Conservation (phyloP, 2,329 filamentous ascomycete species). For the Fusarium coffeatum region DNA sequence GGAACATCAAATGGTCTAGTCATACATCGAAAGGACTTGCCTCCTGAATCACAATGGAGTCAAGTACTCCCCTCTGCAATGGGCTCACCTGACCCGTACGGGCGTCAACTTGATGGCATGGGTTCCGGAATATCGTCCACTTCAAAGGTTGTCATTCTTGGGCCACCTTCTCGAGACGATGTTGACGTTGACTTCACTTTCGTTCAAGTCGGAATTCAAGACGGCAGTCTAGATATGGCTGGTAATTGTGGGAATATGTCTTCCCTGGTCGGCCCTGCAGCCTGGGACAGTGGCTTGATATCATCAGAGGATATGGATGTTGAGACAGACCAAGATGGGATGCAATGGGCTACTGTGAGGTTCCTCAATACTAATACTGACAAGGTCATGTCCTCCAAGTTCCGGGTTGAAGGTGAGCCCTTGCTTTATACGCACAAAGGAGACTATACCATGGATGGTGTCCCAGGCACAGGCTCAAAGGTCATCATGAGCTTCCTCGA, state of each 20-base stretch:
- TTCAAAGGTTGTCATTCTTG: slow-evolving; percentile 77
- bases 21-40: slow-evolving; percentile 53
- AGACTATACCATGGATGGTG: slow-evolving; percentile 72
- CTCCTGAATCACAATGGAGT: slow-evolving; percentile 52
- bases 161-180: slow-evolving; percentile 58
- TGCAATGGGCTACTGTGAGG: slow-evolving; percentile 60
- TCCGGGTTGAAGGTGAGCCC: slow-evolving; percentile 59
- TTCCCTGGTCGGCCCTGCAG: slow-evolving; percentile 69
- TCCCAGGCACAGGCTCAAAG: slow-evolving; percentile 66
- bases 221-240: slow-evolving; percentile 70
- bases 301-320: slow-evolving; percentile 14
- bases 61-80: slow-evolving; percentile 69
- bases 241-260: slow-evolving; percentile 84
- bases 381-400: slow-evolving; percentile 70
- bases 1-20: slow-evolving; percentile 77
- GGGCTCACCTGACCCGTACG: slow-evolving; percentile 73
- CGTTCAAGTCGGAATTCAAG: slow-evolving; percentile 73
- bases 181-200: slow-evolving; percentile 78
- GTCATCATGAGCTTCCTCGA: slow-evolving; percentile 71
- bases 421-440: slow-evolving; percentile 54
- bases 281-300: slow-evolving; percentile 50
- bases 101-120: slow-evolving; percentile 78
- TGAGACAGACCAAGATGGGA: slow-evolving; percentile 41
- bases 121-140: slow-evolving; percentile 76
- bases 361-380: slow-evolving; percentile 79